Base-by-base conservation (phyloP, 2,329 filamentous ascomycete species). In the Diaporthe sp. region DNA sequence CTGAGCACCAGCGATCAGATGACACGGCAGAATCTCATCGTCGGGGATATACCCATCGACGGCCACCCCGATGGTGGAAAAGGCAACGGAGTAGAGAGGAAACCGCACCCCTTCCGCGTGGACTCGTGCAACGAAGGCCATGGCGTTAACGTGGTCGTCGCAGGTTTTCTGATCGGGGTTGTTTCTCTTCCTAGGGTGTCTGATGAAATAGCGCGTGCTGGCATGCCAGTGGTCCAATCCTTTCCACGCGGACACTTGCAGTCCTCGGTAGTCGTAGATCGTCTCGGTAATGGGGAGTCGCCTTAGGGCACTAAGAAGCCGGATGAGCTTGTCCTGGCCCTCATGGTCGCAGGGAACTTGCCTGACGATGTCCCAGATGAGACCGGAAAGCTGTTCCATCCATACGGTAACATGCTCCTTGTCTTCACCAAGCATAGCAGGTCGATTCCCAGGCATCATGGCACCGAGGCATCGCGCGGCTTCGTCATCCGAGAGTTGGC, bases 321-420 rank as follows among this genome's bases (percentile, higher is more conserved):
- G 45, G 8, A 68, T 7, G 19, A 68, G 45, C 64, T 68, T 68
- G 19, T 68, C 64, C 45, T 68, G 30, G 45, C 8, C 9, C 45
- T 68, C 19, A 10, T 68, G 45, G 3, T 68, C 42, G 64, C 4
- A 50, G 45, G 45, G 45, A 4, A 68, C 28, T 19, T 54, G 64
- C 64, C 54, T 54, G 1, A 28, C 45, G 9, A 68, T n/a, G 6
- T 38, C 22, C 64, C 64, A 68, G 30, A 35, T 38, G 33, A 60
- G 55, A 12, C 40, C 55, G 22, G 33, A 38, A 19, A 54, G 50
- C 10, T 33, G 10, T 9, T 9, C 19, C 30, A 68, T n/a, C 40
- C 30, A 35, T 28, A 38, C 4, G 10, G 17, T 19, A 12, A 17
- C 30, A 4, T 22, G 7, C 15, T 35, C 22, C 15, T 33, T 52